Evolutionary conservation across 2,329 filamentous ascomycete genomes (phyloP).

Genomic region (Aulographum hederae): DNA sequence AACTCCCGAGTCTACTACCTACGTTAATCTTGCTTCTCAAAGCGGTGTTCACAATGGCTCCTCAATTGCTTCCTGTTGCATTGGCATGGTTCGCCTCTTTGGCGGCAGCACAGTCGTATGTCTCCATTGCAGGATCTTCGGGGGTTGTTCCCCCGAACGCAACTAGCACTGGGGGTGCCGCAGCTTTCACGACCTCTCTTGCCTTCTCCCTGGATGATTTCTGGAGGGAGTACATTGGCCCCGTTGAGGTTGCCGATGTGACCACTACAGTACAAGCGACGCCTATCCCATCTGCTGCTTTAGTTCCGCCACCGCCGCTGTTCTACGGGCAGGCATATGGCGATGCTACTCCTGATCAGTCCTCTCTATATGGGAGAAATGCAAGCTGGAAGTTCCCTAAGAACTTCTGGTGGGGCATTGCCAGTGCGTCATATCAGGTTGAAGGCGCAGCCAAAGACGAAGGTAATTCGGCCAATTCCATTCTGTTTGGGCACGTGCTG

Average conservation of each 20-base stretch:
- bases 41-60: neutral
- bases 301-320: conserved; percentile 15
- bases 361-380: conserved; percentile 11
- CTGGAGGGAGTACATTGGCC: conserved; percentile 14
- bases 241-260: conserved; percentile 9
- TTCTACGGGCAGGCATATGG: conserved; percentile 15
- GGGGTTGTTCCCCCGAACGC: neutral
- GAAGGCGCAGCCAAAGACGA: conserved; percentile 24
- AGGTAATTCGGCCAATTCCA: conserved; percentile 15
- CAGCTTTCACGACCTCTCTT: too few relatives aligned
- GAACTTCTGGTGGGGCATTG: conserved; percentile 25
- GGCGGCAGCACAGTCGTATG: neutral
- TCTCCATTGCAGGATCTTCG: neutral
- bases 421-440: conserved; percentile 24
- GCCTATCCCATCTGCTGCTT: conserved; percentile 15
- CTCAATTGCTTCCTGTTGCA: neutral
- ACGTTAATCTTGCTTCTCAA: too few relatives aligned
- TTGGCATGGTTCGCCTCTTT: neutral
- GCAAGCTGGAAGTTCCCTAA: conserved; percentile 10
- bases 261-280: conserved; percentile 15
- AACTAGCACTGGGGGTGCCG: neutral
- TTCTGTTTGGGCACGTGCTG: too few relatives aligned
- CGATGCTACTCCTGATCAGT: conserved; percentile 15
- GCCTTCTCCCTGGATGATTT: too few relatives aligned
- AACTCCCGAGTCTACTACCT: too few relatives aligned